These are phyloP conservation scores for Lepraria neglecta DNA, from an alignment of 495 filamentous ascomycete species.

Conservation along the genomic window DNA sequence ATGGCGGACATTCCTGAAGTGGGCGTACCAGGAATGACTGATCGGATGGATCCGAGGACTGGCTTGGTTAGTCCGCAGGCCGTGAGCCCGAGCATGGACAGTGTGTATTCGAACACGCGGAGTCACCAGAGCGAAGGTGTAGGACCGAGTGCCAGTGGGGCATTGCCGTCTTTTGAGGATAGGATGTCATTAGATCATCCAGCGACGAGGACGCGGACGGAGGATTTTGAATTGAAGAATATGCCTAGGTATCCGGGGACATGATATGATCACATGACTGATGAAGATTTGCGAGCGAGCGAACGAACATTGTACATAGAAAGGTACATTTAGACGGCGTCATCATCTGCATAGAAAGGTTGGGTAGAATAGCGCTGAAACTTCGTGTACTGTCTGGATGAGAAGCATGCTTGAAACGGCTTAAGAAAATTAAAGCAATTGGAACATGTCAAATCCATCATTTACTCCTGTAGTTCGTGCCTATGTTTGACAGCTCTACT, in stretches of 20 bases:
- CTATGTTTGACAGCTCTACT: no score
- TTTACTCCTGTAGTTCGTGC: no score
- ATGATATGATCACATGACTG: slow-evolving; percentile 4
- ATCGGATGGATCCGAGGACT: slow-evolving; percentile 32
- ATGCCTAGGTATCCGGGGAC: slow-evolving; percentile 14
- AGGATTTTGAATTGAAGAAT: slow-evolving; percentile 28
- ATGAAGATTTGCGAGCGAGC: neutral
- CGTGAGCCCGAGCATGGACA: slow-evolving; percentile 26
- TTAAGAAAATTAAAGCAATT: no score
- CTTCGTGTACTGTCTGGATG: neutral
- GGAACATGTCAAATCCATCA: no score
- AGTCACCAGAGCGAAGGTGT: no score
- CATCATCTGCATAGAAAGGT: no score
- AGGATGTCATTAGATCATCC: slow-evolving; percentile 15
- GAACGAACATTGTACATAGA: neutral
- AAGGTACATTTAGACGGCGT: neutral
- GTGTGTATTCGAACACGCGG: neutral
- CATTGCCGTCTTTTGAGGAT: slow-evolving; percentile 6
- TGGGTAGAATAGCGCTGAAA: neutral
- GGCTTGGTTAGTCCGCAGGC: slow-evolving; percentile 33
- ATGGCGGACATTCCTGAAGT: slow-evolving; percentile 38
- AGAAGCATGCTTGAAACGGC: no score
- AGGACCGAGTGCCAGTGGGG: slow-evolving; percentile 7
- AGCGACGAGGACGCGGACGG: slow-evolving; percentile 10
- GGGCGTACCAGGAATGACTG: neutral